Percentiles rank a stretch among this genome's conserved stretches.
Conservation (phyloP, 1,139 yeast genomes). For the Scheffersomyces titani region DNA sequence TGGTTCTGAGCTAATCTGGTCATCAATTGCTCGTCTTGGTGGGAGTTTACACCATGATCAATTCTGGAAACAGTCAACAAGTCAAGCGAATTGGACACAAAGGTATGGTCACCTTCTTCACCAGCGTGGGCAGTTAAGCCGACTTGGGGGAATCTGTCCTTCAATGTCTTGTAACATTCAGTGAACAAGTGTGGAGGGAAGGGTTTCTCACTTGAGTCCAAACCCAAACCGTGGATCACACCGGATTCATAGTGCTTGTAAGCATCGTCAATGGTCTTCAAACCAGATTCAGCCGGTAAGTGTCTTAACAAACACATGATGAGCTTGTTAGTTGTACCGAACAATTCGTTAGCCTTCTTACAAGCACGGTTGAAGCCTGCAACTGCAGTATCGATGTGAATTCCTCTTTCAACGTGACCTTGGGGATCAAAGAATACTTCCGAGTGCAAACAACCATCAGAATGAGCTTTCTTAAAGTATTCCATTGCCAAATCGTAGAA, state of each 20-base stretch:
- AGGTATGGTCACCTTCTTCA: conserved; percentile 78
- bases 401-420: conserved; percentile 71
- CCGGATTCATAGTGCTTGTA: conserved; percentile 53
- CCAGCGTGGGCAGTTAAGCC: conserved; percentile 84
- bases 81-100: conserved; percentile 58
- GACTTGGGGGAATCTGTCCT: conserved; percentile 47
- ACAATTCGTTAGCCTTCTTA: conserved; percentile 53
- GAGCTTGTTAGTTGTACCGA: conserved; percentile 64
- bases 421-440: conserved; percentile 86
- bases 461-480: conserved; percentile 60
- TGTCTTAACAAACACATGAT: conserved; percentile 83
- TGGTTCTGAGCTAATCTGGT: conserved; percentile 53
- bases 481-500: conserved; percentile 74
- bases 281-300: conserved; percentile 58
- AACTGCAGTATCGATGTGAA: conserved; percentile 59
- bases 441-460: conserved; percentile 64
- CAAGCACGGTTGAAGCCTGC: conserved; percentile 67
- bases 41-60: conserved; percentile 76
- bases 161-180: conserved; percentile 57
- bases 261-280: conserved; percentile 56
- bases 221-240: conserved; percentile 68
- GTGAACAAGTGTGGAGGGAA: conserved; percentile 69
- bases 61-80: conserved; percentile 63
- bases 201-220: conserved; percentile 75
- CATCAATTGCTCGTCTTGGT: conserved; percentile 53